phyloP scores from a whole-genome alignment of 768 basidiomycete genomes.

The Mycena sanguinolenta region DNA sequence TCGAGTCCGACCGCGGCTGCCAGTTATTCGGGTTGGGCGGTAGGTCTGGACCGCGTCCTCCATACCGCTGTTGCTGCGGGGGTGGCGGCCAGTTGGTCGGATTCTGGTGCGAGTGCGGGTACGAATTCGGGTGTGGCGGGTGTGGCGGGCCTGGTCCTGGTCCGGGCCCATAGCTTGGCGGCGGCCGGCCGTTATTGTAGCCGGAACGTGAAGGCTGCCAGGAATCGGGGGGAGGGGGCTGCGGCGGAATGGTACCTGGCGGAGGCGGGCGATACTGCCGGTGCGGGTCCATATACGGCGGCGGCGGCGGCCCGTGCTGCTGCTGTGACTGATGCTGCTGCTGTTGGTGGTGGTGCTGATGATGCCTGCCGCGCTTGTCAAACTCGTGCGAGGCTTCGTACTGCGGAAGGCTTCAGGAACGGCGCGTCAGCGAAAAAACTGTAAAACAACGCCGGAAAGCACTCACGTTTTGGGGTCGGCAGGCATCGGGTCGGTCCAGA shows the following conservation, averaged over 20 bases:
- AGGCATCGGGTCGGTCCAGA: constrained; percentile 92
- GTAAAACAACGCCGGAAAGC: not conserved
- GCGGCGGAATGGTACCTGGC: constrained; percentile 14
- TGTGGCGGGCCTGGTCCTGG: too few species aligned
- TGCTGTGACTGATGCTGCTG: constrained; percentile 40
- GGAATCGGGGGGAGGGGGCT: constrained; percentile 8
- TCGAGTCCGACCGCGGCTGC: not conserved
- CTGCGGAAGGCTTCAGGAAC: constrained; percentile 66
- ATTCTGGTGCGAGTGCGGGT: not conserved
- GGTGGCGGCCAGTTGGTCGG: not conserved
- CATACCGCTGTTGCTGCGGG: too few species aligned
- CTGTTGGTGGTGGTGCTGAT: constrained; percentile 41
- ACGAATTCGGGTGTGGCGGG: too few species aligned
- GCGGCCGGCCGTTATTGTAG: not conserved
- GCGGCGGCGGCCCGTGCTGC: constrained; percentile 1
- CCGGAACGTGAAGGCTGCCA: not conserved
- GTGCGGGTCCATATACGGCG: constrained; percentile 12
- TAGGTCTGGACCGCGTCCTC: not conserved
- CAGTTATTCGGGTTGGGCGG: not conserved
- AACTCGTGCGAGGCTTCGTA: constrained; percentile 91
- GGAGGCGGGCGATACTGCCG: constrained; percentile 28
- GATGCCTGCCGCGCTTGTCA: constrained; percentile 74
- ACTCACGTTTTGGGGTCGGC: constrained; percentile 86
- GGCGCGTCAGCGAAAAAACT: constrained; percentile 8
- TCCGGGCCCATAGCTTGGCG: not conserved